These are phyloP conservation scores for Platismatia glauca DNA, from an alignment of 495 filamentous ascomycete species.

Conservation along the genomic window DNA sequence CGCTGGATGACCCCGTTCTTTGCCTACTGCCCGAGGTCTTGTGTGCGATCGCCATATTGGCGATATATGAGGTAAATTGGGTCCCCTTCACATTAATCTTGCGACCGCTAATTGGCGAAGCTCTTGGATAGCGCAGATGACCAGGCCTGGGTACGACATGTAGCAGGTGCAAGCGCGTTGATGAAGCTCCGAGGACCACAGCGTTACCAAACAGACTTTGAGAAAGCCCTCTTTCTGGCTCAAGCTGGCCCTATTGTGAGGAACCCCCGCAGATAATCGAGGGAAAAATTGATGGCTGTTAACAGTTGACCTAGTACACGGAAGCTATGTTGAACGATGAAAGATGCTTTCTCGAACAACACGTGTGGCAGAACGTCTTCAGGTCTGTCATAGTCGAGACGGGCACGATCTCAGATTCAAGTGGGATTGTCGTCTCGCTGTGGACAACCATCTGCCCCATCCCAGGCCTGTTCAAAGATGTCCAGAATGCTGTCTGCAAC, in stretches of 20 bases:
- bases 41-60: slow-evolving; percentile 31
- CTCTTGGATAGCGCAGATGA: slow-evolving; percentile 23
- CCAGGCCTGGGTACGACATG: slow-evolving; percentile 28
- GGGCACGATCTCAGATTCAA: slow-evolving; percentile 21
- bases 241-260: slow-evolving; percentile 30
- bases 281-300: not conserved
- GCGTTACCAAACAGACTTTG: slow-evolving; percentile 30
- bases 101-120: not conserved
- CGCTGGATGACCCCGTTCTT: slow-evolving; percentile 25
- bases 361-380: slow-evolving; percentile 27
- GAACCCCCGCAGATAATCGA: no score
- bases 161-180: slow-evolving; percentile 27
- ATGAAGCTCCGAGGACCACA: slow-evolving; percentile 30
- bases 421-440: slow-evolving; percentile 24
- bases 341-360: slow-evolving; percentile 26
- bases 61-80: slow-evolving; percentile 27
- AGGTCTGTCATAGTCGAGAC: slow-evolving; percentile 20
- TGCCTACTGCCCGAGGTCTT: slow-evolving; percentile 27
- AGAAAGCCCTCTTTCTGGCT: slow-evolving; percentile 31
- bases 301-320: slow-evolving; percentile 21
- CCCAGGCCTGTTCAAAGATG: slow-evolving; percentile 19
- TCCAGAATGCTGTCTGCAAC: slow-evolving; percentile 16
- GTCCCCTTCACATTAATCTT: not conserved
- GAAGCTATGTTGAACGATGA: slow-evolving; percentile 27
- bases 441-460: slow-evolving; percentile 22